These are phyloP conservation scores for Malassezia arunalokei DNA, from an alignment of 1,284 basidiomycete species.

Conservation along the genomic window DNA sequence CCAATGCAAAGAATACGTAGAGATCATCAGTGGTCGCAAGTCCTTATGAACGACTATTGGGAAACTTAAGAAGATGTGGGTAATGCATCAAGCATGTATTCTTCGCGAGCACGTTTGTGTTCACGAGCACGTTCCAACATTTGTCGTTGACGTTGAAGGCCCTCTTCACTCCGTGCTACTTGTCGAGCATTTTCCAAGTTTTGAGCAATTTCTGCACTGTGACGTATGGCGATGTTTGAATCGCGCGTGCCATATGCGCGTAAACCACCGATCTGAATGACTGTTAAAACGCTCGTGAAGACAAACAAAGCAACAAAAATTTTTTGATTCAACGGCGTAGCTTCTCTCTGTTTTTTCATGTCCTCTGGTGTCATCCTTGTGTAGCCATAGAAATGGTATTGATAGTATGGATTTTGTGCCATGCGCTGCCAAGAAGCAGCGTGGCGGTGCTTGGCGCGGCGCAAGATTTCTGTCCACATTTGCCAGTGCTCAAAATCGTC, in stretches of 20 bases:
- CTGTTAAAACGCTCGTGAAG: constrained; percentile 1
- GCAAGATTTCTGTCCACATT: constrained; percentile 14
- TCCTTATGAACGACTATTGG: neutral
- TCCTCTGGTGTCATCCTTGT: neutral
- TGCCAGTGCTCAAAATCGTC: constrained; percentile 14
- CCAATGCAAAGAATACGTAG: constrained; percentile 50
- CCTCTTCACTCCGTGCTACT: constrained; percentile 10
- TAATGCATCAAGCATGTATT: neutral
- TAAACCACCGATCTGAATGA: constrained; percentile 3
- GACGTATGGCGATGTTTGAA: neutral
- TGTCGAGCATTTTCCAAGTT: constrained; percentile 10
- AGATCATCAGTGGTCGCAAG: constrained; percentile 51
- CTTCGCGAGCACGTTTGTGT: neutral
- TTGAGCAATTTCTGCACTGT: neutral
- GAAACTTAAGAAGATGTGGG: neutral
- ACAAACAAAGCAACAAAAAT: constrained; percentile 4
- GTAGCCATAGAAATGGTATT: constrained; percentile 5
- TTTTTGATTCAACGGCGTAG: constrained; percentile 1
- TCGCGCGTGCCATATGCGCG: neutral
- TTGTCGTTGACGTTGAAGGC: constrained; percentile 1
- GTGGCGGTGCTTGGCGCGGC: neutral
- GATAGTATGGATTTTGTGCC: neutral
- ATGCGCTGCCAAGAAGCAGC: constrained; percentile 2
- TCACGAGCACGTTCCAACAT: constrained; percentile 11
- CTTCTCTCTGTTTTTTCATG: constrained; percentile 1